Base-by-base conservation (phyloP, 305 asterid species). In the Plantago coronopus region DNA sequence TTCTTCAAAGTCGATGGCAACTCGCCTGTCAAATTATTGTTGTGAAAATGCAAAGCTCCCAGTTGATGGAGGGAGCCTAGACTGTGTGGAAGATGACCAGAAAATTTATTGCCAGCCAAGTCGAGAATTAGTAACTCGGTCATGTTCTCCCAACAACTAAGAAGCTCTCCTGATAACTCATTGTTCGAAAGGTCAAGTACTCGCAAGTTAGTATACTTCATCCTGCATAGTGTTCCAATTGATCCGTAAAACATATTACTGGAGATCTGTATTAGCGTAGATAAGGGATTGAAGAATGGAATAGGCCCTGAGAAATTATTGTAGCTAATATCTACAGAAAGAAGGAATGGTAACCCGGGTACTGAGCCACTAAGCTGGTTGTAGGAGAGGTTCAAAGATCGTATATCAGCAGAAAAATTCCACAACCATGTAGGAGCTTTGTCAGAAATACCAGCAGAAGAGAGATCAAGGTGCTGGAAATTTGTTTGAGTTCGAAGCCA, bases 171-270 rank as follows among this genome's bases (percentile, higher is more conserved):
- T 0, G 58, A 63, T 27, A 75, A 37, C 20, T 61, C 63, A 55
- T 72, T 78, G 12, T 72, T 16, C 20, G 81, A 78, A 12, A 78
- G 69, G 53, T 78, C 73, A 6, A 72, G 60, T 6, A 20, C 14
- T 2, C 3, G 0, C 7, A 75, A 7, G 3, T 4, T 0, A 25
- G 14, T 2, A 19, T n/a, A 0, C 5, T 14, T 5, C 7, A 16
- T 13, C 15, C 3, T 6, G 64, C 16, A 75, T 10, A 16, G 40
- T 70, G 57, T n/a, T n/a, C n/a, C n/a, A 45, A 73, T 55, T 14
- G 74, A 46, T 23, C 78, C 81, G 1, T 11, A 11, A 18, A 76
- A 62, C 62, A 15, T 57, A 16, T 76, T 76, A 8, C 29, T 9
- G 13, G 71, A 59, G 27, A 71, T 63, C 0, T 25, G 11, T 2